These are phyloP conservation scores for Phlyctochytrium planicorne DNA, from an alignment of 192 early-diverging fungal species.

Conservation along the genomic window DNA sequence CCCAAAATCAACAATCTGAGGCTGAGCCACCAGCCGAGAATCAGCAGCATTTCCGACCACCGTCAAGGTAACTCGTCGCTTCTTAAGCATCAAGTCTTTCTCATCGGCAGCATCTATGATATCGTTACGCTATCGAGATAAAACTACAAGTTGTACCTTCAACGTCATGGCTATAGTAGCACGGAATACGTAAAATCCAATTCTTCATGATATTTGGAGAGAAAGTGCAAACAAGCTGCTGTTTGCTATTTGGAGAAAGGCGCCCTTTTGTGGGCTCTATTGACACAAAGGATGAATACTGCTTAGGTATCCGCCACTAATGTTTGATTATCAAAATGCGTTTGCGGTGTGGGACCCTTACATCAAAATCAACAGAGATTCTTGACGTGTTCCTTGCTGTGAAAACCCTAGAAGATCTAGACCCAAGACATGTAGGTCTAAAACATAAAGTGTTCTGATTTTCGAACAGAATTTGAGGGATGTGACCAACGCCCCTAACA, in stretches of 20 bases:
- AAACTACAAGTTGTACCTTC: conserved; percentile 7
- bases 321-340: too few species aligned
- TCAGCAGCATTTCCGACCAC: conserved; percentile 46
- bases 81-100: too few species aligned
- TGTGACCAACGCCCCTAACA: conserved; percentile 45
- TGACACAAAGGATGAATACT: conserved; percentile 42
- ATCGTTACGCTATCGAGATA: conserved; percentile 1
- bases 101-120: too few species aligned
- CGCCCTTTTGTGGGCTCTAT: conserved; percentile 40
- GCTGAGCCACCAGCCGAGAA: conserved; percentile 34
- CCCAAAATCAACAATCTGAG: conserved; percentile 41
- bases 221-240: conserved; percentile 44
- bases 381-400: conserved; percentile 41
- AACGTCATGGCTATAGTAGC: conserved; percentile 46
- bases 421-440: conserved; percentile 50
- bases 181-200: conserved; percentile 49
- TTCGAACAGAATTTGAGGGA: conserved; percentile 44
- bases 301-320: conserved; percentile 53
- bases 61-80: conserved; percentile 29
- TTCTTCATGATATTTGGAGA: conserved; percentile 37
- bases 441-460: conserved; percentile 46
- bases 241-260: conserved; percentile 35
- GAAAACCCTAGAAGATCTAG: conserved; percentile 36
- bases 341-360: conserved; percentile 5
- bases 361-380: conserved; percentile 49